Conservation (phyloP, 352 stramenopile genomes). For the Pythium aquatile region DNA sequence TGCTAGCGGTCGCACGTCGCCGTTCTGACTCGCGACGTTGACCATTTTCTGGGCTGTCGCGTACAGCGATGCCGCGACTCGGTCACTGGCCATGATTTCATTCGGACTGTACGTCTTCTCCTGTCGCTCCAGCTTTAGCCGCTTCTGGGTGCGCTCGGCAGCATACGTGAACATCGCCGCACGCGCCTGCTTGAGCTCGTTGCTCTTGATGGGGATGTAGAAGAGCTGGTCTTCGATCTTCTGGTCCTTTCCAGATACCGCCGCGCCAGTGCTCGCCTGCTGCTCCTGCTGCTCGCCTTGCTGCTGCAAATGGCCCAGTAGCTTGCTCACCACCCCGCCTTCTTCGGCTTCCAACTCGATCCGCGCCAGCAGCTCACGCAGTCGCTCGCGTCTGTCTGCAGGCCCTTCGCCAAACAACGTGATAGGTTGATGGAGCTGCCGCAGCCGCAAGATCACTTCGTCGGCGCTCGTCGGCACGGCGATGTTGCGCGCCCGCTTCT, state of each 20-base stretch:
- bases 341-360: conserved; percentile 75
- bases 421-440: conserved; percentile 89
- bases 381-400: conserved; percentile 92
- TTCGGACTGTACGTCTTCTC: conserved; percentile 38
- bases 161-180: conserved; percentile 83
- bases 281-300: conserved; percentile 32
- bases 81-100: conserved; percentile 52
- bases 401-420: conserved; percentile 96
- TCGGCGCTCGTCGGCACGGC: conserved; percentile 92
- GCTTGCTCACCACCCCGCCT: conserved; percentile 54
- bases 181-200: conserved; percentile 83
- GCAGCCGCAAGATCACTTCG: conserved; percentile 90
- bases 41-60: conserved; percentile 67
- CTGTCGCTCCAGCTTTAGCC: conserved; percentile 54
- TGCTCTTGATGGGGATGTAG: conserved; percentile 77
- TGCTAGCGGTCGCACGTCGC: conserved; percentile 90
- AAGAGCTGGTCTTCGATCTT: conserved; percentile 75
- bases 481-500: conserved; percentile 89
- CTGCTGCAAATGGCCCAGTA: conserved; percentile 37
- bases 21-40: conserved; percentile 94
- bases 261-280: conserved; percentile 58
- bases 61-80: conserved; percentile 80
- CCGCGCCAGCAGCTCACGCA: conserved; percentile 88
- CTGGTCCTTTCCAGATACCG: conserved; percentile 20
- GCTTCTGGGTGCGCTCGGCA: conserved; percentile 47